Base-by-base conservation (phyloP, 495 filamentous ascomycete genomes). In the Penicillium salamii region DNA sequence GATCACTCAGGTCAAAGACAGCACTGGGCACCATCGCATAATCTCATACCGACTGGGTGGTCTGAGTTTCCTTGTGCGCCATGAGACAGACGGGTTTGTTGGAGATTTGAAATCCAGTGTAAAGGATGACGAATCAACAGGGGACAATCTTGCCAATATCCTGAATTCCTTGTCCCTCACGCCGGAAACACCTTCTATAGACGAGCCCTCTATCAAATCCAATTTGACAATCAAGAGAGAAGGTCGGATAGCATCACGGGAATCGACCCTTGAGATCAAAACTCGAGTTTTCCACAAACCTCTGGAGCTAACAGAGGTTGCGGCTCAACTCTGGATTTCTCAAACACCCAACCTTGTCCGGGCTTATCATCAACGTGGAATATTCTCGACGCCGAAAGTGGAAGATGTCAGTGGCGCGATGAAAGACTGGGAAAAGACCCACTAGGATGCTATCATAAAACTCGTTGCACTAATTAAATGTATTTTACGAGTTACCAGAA, bases 301-400 rank as follows among this genome's bases (percentile, higher is more conserved):
- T 31, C 52, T 79, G 21, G 32, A 66, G 1, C 49, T 75, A 29
- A 13, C 44, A 14, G 67, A 78, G 12, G 58, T 75, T 34, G 51
- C 59, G 2, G 54, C 73, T 3, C 76, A 78, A 52, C 61, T 81
- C 12, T 81, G 73, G 78, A 50, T 72, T 31, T 78, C 76, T 13
- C 72, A 77, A 52, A 79, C 74, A 3, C 69, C 69, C 0, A 77
- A 70, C 0, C 66, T 81, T 24, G 69, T 74, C 13, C 68, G 73
- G 21, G 77, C 72, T 6, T 78, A 78, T 41, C 72, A 78, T 52
- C 41, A 54, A 13, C 47, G 53, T 8, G 76, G 76, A n/a, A 44
- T 49, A 31, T 80, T 80, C 52, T 19, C 54, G 13, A 18, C 20
- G 7, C 60, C 71, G 41, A 21, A 66, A 29, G 66, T 74, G n/a